phyloP scores from a whole-genome alignment of 495 filamentous ascomycete species.

The Delitschia confertaspora region DNA sequence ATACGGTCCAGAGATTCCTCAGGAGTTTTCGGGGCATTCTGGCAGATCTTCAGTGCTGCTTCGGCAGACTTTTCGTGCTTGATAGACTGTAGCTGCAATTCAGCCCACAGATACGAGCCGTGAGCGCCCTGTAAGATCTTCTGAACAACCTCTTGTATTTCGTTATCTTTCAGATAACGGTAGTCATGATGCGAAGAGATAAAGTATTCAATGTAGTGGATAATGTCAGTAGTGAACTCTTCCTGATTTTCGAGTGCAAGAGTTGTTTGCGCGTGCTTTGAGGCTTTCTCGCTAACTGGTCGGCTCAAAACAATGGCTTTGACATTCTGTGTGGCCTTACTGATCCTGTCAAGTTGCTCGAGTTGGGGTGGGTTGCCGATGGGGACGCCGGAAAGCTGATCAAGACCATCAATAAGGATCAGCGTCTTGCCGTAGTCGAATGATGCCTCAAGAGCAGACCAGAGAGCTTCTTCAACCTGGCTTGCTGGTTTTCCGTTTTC shows the following conservation, averaged over 20 bases:
- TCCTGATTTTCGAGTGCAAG: slow-evolving; percentile 8
- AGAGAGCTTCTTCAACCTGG: slow-evolving; percentile 36
- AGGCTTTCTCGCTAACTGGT: slow-evolving; percentile 15
- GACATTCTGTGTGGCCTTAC: slow-evolving; percentile 5
- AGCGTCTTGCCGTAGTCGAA: slow-evolving; percentile 13
- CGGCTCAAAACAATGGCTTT: slow-evolving; percentile 20
- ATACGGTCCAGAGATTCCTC: slow-evolving; percentile 41
- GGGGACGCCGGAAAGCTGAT: slow-evolving; percentile 15
- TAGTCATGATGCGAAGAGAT: slow-evolving; percentile 8
- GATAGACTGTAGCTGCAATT: slow-evolving; percentile 43
- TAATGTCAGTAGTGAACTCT: slow-evolving; percentile 8
- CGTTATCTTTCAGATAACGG: slow-evolving; percentile 12
- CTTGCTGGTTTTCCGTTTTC: slow-evolving; percentile 1
- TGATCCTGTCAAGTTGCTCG: slow-evolving; percentile 17
- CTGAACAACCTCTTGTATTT: slow-evolving; percentile 6
- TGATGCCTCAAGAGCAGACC: slow-evolving; percentile 36
- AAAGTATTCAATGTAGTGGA: slow-evolving; percentile 11
- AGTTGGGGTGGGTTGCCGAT: slow-evolving; percentile 20
- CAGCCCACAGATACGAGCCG: slow-evolving; percentile 52
- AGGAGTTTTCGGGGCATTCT: slow-evolving; percentile 36
- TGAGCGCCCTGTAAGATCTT: slow-evolving; percentile 38
- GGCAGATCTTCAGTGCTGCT: slow-evolving; percentile 35
- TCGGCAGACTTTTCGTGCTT: slow-evolving; percentile 39
- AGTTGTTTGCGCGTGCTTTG: slow-evolving; percentile 11
- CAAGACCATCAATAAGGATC: slow-evolving; percentile 22